phyloP scores from a whole-genome alignment of 208 protist species.

The Tritrichomonas musculus region DNA sequence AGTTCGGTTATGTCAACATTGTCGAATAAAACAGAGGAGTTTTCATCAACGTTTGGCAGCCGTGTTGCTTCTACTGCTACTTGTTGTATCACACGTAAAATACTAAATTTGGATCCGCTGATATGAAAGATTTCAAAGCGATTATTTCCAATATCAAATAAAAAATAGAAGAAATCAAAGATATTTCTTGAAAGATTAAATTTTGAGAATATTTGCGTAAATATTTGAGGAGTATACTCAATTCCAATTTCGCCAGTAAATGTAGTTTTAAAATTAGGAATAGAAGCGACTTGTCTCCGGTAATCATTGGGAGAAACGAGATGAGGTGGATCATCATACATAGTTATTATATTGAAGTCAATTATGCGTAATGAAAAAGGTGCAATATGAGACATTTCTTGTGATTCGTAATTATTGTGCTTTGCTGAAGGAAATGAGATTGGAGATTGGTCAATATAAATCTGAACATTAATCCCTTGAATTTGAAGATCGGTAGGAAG shows the following conservation, averaged over 20 bases:
- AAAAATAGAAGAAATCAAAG: background rate
- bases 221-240: background rate
- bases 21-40: background rate
- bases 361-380: background rate
- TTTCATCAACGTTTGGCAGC: background rate
- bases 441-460: background rate
- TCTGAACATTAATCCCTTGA: background rate
- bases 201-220: background rate
- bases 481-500: background rate
- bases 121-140: background rate
- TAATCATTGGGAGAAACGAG: background rate
- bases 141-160: background rate
- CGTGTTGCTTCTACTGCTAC: too few relatives aligned
- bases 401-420: background rate
- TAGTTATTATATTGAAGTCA: background rate
- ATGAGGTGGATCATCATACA: background rate
- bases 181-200: background rate
- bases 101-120: background rate
- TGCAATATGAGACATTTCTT: background rate
- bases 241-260: slow-evolving; percentile 3
- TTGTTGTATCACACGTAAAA: background rate
- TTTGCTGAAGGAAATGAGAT: background rate
- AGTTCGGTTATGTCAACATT: background rate
- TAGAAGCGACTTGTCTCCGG: background rate
- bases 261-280: background rate